Base-by-base conservation (phyloP, 345 rosid genomes). In the Gossypium turneri region DNA sequence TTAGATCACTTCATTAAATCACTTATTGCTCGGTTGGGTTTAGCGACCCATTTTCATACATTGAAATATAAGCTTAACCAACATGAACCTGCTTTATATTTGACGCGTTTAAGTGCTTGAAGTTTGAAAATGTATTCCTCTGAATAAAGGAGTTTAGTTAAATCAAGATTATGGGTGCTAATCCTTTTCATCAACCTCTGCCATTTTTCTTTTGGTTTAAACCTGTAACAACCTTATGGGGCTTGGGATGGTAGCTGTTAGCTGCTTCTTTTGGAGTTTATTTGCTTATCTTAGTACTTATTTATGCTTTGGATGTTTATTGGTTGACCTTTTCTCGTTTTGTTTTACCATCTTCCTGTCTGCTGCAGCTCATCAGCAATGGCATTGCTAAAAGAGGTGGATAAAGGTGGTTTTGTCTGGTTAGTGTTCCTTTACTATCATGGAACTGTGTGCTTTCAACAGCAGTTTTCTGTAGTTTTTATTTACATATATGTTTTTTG, bases 361-460 rank as follows among this genome's bases (percentile, higher is more conserved):
- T 59, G 47, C 75, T 73, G n/a, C 93, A 93, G 98, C 79, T 91
- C 97, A 43, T 95, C 98, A 45, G 85, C 98, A 83, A 88, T 93
- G 89, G 97, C 93, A 60, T 83, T 93, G 82, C 85, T 91, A 58
- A 93, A 91, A 85, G 91, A 97, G 81, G 80, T 91, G 73, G 97
- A 93, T 56, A 81, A 85, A 79, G 89, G 90, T 81, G 90, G 97
- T 66, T 95, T 95, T 85, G 90, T 95, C 72, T 95, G 97, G 99
- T 93, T 72, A 84, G 97, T 85, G 45, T 25, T 64, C 34, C 73
- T 50, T 24, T 68, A 13, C 22, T 38, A 17, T 53, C 48, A 15
- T 64, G 63, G 63, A 65, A 75, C 5, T 15, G 43, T 43, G 29
- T 55, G 6, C 12, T 16, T 65, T 34, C 6, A 34, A 34, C 7